Percentiles rank a stretch among this genome's conserved stretches.
These are phyloP conservation scores for Thraustochytrium sp. DNA, from an alignment of 352 stramenopile genomes.

Conservation along the genomic window DNA sequence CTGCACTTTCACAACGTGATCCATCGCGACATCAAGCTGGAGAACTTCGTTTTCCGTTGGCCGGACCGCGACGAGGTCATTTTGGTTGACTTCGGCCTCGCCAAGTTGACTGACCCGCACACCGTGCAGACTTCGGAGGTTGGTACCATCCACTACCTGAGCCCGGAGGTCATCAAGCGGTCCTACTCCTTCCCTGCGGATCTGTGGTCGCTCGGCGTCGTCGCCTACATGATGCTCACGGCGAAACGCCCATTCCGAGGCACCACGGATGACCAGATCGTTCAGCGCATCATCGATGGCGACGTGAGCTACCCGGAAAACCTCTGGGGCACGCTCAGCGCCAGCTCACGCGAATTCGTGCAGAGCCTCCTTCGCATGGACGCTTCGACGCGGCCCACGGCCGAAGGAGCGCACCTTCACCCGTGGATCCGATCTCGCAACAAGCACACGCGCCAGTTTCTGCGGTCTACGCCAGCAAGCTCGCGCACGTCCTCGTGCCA, in stretches of 20 bases:
- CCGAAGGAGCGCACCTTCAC: conserved; percentile 74
- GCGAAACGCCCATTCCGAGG: conserved; percentile 93
- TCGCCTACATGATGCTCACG: conserved; percentile 87
- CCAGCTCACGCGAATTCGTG: conserved; percentile 88
- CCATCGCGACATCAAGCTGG: conserved; percentile 60
- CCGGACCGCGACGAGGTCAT: conserved; percentile 48
- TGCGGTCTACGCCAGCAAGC: too few species aligned
- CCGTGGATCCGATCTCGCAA: conserved; percentile 82
- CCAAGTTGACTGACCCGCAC: conserved; percentile 56
- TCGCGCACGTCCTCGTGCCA: too few species aligned
- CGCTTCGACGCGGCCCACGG: conserved; percentile 67
- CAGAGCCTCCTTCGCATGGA: conserved; percentile 77
- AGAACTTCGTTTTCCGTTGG: conserved; percentile 57
- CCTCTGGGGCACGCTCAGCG: conserved; percentile 39
- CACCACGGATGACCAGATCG: conserved; percentile 61
- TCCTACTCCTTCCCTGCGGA: conserved; percentile 85
- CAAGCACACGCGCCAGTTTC: too few species aligned
- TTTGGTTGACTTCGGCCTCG: conserved; percentile 61
- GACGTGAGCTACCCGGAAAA: not conserved
- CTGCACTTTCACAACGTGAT: conserved; percentile 61
- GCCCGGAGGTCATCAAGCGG: conserved; percentile 78
- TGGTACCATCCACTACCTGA: conserved; percentile 83
- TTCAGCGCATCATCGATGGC: not conserved
- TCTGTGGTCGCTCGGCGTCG: conserved; percentile 86
- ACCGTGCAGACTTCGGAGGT: conserved; percentile 51